Conservation (phyloP, 768 basidiomycete species). For the Amyloporia xantha region DNA sequence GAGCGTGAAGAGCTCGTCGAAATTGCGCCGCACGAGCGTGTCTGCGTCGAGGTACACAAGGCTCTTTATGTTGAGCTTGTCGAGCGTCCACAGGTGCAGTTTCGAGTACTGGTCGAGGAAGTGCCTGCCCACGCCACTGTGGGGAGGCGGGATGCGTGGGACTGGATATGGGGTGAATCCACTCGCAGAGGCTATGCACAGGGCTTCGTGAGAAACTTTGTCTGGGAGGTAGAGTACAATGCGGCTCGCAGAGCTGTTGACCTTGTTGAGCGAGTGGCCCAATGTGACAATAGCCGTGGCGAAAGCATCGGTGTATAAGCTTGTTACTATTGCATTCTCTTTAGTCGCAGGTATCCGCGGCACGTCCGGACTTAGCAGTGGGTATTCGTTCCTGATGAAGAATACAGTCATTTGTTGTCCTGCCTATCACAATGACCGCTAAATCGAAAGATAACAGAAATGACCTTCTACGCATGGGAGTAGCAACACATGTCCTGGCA, state of each 20-base stretch:
- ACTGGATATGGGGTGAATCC: slow-evolving; percentile 27
- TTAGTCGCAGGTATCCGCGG: not conserved
- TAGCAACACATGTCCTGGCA: too few relatives aligned
- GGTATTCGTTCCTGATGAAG: not conserved
- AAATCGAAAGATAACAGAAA: too few relatives aligned
- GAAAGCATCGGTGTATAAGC: slow-evolving; percentile 27
- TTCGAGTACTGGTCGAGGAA: slow-evolving; percentile 40
- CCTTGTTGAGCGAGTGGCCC: slow-evolving; percentile 23
- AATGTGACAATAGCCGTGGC: slow-evolving; percentile 25
- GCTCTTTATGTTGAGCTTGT: slow-evolving; percentile 18
- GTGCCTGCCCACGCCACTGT: slow-evolving; percentile 23
- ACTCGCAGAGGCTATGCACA: slow-evolving; percentile 24
- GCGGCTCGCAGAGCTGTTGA: slow-evolving; percentile 23
- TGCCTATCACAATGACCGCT: not conserved
- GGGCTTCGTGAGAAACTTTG: slow-evolving; percentile 22
- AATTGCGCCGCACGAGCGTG: slow-evolving; percentile 34
- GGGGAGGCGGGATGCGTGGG: slow-evolving; percentile 27
- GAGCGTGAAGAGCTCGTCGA: slow-evolving; percentile 37
- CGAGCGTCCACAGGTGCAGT: slow-evolving; percentile 34
- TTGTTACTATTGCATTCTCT: slow-evolving; percentile 24
- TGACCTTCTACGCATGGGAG: too few relatives aligned
- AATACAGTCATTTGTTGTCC: not conserved
- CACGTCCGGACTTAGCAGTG: not conserved
- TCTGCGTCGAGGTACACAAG: slow-evolving; percentile 39
- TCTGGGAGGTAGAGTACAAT: slow-evolving; percentile 28